Conservation (phyloP, 2,329 filamentous ascomycete species). For the Fusarium sp. region DNA sequence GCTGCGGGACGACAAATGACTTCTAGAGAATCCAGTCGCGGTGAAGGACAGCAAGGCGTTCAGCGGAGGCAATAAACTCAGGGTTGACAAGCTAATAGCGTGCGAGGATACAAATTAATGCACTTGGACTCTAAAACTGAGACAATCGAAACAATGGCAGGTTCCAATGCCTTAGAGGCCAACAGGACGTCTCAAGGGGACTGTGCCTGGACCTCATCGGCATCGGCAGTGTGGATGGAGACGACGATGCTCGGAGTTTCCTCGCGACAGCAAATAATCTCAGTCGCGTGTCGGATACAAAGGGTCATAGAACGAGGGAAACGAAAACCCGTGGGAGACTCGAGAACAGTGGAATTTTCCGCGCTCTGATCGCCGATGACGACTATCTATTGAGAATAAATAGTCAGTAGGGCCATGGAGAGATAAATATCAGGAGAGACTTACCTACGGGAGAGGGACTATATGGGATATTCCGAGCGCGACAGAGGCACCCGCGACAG, state of each 20-base stretch:
- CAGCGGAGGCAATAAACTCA: no score
- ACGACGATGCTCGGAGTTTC: constrained; percentile 54
- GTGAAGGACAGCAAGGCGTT: no score
- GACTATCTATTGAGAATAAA: constrained; percentile 71
- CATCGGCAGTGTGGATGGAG: constrained; percentile 55
- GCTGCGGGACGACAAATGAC: no score
- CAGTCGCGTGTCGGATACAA: constrained; percentile 65
- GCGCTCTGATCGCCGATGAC: constrained; percentile 90
- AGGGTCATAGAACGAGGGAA: constrained; percentile 62
- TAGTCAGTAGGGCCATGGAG: fast-evolving
- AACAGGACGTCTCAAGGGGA: no score
- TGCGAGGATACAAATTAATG: no score
- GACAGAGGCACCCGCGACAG: no score
- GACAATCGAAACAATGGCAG: no score
- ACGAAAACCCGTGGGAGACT: constrained; percentile 69
- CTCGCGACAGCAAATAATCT: constrained; percentile 62
- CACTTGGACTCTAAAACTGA: no score
- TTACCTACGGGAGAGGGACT: constrained; percentile 68
- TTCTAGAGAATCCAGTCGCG: no score
- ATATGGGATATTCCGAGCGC: constrained; percentile 56
- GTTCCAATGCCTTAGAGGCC: no score
- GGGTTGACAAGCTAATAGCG: no score
- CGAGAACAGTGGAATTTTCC: constrained; percentile 87
- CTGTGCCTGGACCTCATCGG: constrained; percentile 19
- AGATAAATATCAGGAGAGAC: fast-evolving